phyloP scores from a whole-genome alignment of 2,329 filamentous ascomycete genomes.

The Fusarium devonianum region DNA sequence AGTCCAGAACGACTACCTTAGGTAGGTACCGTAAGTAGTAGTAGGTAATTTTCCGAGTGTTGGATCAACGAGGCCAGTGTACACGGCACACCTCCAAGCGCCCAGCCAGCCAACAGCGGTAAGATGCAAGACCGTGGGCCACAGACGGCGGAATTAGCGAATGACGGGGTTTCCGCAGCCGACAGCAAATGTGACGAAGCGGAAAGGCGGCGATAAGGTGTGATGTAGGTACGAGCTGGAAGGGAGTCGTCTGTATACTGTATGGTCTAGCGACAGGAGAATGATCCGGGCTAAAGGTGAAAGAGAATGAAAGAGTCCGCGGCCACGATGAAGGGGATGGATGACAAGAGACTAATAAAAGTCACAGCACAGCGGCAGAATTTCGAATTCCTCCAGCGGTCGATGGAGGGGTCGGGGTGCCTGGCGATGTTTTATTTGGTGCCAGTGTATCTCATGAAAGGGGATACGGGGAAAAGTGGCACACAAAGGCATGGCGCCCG shows the following conservation, averaged over 20 bases:
- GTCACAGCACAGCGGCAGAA: conserved; percentile 21
- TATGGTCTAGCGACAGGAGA: not conserved
- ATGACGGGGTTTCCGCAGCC: conserved; percentile 41
- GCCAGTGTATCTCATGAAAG: conserved; percentile 44
- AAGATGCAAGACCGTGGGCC: conserved; percentile 42
- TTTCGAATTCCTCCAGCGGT: conserved; percentile 25
- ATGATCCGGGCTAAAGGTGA: too few relatives aligned
- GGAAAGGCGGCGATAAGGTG: conserved; percentile 26
- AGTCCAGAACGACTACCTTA: conserved; percentile 11
- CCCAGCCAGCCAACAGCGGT: conserved; percentile 39
- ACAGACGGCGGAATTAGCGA: conserved; percentile 35
- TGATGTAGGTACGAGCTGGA: conserved; percentile 8
- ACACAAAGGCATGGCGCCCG: conserved; percentile 41
- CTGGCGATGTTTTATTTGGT: conserved; percentile 44
- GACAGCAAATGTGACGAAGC: conserved; percentile 40
- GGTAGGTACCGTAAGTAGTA: too few relatives aligned
- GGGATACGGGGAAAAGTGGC: conserved; percentile 44
- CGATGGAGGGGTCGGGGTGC: conserved; percentile 41
- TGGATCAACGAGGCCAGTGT: conserved; percentile 25
- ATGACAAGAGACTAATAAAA: conserved; percentile 19
- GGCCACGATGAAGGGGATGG: conserved; percentile 9
- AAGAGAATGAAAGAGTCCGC: conserved; percentile 15
- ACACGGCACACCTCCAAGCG: conserved; percentile 27
- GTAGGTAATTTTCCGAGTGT: conserved; percentile 20
- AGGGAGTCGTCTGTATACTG: too few relatives aligned